Conservation (phyloP, 2,329 filamentous ascomycete species). For the Colletotrichum karsti region DNA sequence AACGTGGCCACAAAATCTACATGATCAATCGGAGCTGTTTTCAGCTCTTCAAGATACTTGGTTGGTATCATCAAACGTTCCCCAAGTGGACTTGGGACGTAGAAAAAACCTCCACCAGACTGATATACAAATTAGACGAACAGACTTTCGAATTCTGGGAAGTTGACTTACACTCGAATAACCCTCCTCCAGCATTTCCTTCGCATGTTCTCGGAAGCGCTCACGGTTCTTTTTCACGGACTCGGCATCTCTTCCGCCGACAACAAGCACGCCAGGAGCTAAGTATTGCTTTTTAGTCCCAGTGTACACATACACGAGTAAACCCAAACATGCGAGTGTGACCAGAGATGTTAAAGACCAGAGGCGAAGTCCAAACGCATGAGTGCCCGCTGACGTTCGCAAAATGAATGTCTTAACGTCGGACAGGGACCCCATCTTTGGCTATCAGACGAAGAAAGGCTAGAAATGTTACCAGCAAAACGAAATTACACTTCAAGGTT, state of each 20-base stretch:
- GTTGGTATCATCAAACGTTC: constrained; percentile 38
- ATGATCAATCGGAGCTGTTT: constrained; percentile 34
- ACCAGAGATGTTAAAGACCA: neutral
- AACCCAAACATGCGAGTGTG: neutral
- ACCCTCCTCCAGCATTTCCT: neutral
- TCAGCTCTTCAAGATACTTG: constrained; percentile 37
- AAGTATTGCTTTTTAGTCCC: neutral
- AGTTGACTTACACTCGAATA: neutral
- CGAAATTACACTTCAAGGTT: too few species aligned
- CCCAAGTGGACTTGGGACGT: constrained; percentile 36
- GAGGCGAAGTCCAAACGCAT: too few species aligned
- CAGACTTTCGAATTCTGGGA: neutral
- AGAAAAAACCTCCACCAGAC: constrained; percentile 19
- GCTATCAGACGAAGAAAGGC: too few species aligned
- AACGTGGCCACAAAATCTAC: constrained; percentile 38
- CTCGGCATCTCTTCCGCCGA: neutral
- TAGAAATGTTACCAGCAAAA: too few species aligned
- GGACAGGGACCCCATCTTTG: too few species aligned
- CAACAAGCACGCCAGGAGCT: neutral
- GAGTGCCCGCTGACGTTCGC: too few species aligned
- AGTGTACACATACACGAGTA: neutral
- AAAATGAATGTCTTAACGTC: too few species aligned
- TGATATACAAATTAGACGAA: neutral
- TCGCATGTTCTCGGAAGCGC: neutral
- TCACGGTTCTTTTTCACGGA: neutral